Base-by-base conservation (phyloP, 2,329 filamentous ascomycete species). In the Ophiobolus disseminans region DNA sequence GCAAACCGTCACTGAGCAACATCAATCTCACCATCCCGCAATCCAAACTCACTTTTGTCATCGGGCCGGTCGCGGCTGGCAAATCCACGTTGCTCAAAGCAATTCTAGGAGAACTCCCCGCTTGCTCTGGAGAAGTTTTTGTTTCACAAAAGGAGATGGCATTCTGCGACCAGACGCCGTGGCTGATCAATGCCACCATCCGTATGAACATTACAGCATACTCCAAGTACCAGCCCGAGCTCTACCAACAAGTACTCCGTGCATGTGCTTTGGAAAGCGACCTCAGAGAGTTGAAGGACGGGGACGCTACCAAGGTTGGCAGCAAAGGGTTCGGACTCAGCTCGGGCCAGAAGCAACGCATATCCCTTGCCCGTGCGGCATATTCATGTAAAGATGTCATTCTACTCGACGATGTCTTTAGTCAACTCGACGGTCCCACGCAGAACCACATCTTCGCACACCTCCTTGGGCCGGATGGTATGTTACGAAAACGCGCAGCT, bases 31-130 rank as follows among this genome's bases (percentile, higher is more conserved):
- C 5, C 20, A 28, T 63, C 7, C 30, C 48, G 9, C 55, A 30
- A 40, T 49, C 49, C 6, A 55, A 46, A 11, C 51, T 72, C 28
- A 68, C 63, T 19, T 48, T 67, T n/a, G 49, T 68, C 4, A 49
- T 67, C 8, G 69, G 66, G 14, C 53, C 66, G 7, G 57, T 68
- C 40, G 65, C 55, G 9, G 60, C 50, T 1, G 72, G 73, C 2
- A 75, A 75, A 48, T 68, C 69, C 3, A 73, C 68, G 0, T 50
- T 75, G 4, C 65, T 60, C 39, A 68, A 68, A 36, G 62, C 66
- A 5, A 22, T 75, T 5, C 60, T 75, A 9, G 68, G 68, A 1
- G 69, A 75, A 35, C 10, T 20, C 1, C 11, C 11, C 17, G 11
- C 11, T 8, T 11, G n/a, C 11, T 6, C 14, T 8, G 32, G 32